phyloP scores from a whole-genome alignment of 2,329 filamentous ascomycete species.

The Lachnellula occidentalis region DNA sequence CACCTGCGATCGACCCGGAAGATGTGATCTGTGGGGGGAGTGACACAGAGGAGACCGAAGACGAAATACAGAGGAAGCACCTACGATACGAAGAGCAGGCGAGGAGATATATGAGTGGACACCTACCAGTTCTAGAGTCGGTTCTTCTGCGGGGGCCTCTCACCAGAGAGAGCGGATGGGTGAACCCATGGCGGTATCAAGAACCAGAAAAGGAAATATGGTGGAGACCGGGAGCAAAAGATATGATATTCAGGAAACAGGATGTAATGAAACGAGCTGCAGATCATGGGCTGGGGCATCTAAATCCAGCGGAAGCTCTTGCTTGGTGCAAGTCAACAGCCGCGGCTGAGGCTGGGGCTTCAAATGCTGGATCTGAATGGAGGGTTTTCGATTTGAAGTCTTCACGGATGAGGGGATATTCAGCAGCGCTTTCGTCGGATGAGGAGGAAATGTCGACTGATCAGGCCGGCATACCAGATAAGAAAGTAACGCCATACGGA shows the following conservation, averaged over 20 bases:
- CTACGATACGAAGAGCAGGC: conserved; percentile 55
- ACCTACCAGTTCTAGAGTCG: conserved; percentile 52
- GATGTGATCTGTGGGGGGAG: conserved; percentile 52
- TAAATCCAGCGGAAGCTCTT: conserved; percentile 19
- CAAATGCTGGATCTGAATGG: neutral
- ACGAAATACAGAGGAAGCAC: conserved; percentile 43
- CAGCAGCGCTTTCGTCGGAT: neutral
- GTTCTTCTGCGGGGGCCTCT: conserved; percentile 59
- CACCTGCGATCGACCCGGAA: conserved; percentile 36
- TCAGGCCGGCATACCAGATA: neutral
- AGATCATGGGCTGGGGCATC: conserved; percentile 19
- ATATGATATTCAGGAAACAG: conserved; percentile 21
- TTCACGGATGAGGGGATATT: neutral
- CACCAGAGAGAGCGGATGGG: conserved; percentile 42
- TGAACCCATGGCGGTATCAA: conserved; percentile 45
- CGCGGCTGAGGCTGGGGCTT: conserved; percentile 11
- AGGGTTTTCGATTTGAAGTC: neutral
- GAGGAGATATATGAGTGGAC: conserved; percentile 51
- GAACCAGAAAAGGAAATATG: conserved; percentile 16
- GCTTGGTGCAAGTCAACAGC: conserved; percentile 18
- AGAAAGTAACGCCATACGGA: neutral
- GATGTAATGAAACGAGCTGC: conserved; percentile 19
- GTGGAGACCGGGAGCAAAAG: conserved; percentile 21
- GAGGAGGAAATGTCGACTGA: neutral
- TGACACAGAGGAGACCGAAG: conserved; percentile 50